phyloP scores from a whole-genome alignment of 2,329 filamentous ascomycete genomes.

The Pseudofabraea citricarpa region DNA sequence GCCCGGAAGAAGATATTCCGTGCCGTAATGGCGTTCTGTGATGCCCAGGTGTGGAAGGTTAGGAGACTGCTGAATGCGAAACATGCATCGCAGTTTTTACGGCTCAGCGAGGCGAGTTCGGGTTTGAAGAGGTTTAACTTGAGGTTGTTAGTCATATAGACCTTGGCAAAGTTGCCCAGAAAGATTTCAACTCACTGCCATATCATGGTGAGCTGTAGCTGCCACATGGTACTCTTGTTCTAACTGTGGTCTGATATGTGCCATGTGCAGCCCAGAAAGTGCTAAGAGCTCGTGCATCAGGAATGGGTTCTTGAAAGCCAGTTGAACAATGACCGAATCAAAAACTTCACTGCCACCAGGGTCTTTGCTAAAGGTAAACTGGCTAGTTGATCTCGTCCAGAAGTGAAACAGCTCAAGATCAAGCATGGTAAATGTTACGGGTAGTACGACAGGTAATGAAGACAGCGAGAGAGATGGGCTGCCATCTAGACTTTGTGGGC shows the following conservation, averaged over 20 bases:
- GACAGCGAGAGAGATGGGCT: background rate
- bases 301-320: constrained; percentile 25
- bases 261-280: constrained; percentile 31
- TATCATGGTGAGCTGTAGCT: constrained; percentile 27
- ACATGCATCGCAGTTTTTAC: constrained; percentile 27
- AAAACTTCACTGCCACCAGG: constrained; percentile 11
- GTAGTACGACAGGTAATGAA: background rate
- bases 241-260: constrained; percentile 20
- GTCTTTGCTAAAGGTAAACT: constrained; percentile 15
- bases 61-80: constrained; percentile 28
- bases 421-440: constrained; percentile 22
- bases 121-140: constrained; percentile 22
- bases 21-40: constrained; percentile 27
- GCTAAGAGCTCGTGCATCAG: constrained; percentile 32
- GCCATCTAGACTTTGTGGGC: constrained; percentile 2
- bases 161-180: background rate
- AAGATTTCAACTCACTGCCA: constrained; percentile 5
- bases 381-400: constrained; percentile 35
- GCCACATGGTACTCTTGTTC: constrained; percentile 19
- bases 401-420: constrained; percentile 39
- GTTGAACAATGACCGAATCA: constrained; percentile 18
- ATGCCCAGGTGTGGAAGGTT: constrained; percentile 29
- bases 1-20: constrained; percentile 13
- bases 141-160: background rate
- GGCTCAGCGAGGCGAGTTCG: constrained; percentile 39